Evolutionary conservation across 371 early-diverging fungal species (phyloP).

Genomic region (Rhizopus arrhizus): DNA sequence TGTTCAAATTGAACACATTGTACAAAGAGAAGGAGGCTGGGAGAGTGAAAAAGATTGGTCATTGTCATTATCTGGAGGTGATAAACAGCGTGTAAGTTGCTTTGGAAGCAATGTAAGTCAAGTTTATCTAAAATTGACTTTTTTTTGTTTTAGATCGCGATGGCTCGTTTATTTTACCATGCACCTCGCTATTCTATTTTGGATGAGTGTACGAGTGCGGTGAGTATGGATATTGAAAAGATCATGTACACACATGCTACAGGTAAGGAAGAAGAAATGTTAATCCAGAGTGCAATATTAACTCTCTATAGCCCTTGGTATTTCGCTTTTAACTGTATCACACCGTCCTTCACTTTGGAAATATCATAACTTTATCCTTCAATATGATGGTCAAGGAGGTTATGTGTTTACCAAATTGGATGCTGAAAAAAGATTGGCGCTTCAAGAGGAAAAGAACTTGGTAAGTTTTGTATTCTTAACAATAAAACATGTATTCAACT

Average conservation of each 20-base stretch:
- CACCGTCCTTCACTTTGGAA: constrained; percentile 88
- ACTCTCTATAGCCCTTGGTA: constrained; percentile 62
- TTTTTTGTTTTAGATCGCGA: constrained; percentile 59
- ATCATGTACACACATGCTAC: constrained; percentile 90
- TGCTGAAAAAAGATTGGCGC: constrained; percentile 82
- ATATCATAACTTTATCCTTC: constrained; percentile 83
- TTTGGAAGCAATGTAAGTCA: no score
- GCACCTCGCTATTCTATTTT: constrained; percentile 88
- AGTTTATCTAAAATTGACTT: not conserved
- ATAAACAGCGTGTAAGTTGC: constrained; percentile 76
- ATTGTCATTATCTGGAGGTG: constrained; percentile 82
- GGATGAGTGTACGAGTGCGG: constrained; percentile 92
- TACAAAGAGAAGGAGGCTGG: constrained; percentile 90
- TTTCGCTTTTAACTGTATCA: constrained; percentile 86
- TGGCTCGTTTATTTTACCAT: constrained; percentile 91
- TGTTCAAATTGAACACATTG: constrained; percentile 77
- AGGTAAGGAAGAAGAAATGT: constrained; percentile 31
- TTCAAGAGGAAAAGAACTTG: constrained; percentile 71
- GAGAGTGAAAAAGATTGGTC: constrained; percentile 84
- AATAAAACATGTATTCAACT: not conserved
- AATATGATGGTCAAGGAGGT: constrained; percentile 90
- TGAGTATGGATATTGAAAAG: constrained; percentile 86
- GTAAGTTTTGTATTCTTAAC: constrained; percentile 33
- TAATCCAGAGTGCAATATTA: not conserved
- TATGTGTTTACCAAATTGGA: constrained; percentile 86